Evolutionary conservation across 2,329 filamentous ascomycete genomes (phyloP).

Genomic region (Neopestalotiopsis rosae): DNA sequence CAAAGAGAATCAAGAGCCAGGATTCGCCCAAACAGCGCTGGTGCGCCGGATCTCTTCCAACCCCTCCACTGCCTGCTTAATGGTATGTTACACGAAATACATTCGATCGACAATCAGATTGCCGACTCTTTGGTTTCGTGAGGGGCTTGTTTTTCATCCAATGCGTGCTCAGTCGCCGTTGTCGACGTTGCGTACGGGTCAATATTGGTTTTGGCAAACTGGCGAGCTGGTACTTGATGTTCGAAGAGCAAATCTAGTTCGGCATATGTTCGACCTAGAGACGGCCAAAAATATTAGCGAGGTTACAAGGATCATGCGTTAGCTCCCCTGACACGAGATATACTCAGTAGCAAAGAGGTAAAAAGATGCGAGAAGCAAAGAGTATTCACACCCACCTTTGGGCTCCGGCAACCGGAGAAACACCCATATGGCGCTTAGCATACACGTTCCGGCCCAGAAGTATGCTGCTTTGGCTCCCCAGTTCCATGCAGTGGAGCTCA

Average conservation of each 20-base stretch:
- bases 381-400: slow-evolving; percentile 38
- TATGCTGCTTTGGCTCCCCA: slow-evolving; percentile 54
- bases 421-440: slow-evolving; percentile 54
- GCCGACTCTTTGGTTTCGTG: not conserved
- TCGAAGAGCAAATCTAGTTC: slow-evolving; percentile 50
- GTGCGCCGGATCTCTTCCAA: not conserved
- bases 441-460: slow-evolving; percentile 54
- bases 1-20: not conserved
- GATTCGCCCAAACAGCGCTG: no score
- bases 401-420: slow-evolving; percentile 60
- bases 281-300: not conserved
- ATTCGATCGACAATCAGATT: not conserved
- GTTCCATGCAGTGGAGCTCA: slow-evolving; percentile 51
- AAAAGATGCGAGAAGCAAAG: not conserved
- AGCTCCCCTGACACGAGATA: not conserved
- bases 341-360: not conserved
- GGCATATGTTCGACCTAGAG: slow-evolving; percentile 44
- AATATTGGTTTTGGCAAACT: slow-evolving; percentile 44
- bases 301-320: not conserved
- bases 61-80: not conserved
- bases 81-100: not conserved
- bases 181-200: slow-evolving; percentile 38
- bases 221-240: slow-evolving; percentile 42
- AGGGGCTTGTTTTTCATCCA: not conserved
- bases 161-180: slow-evolving; percentile 7